Base-by-base conservation (phyloP, 176 grass and related monocot species). In the Rhipidocladum racemiflorum region DNA sequence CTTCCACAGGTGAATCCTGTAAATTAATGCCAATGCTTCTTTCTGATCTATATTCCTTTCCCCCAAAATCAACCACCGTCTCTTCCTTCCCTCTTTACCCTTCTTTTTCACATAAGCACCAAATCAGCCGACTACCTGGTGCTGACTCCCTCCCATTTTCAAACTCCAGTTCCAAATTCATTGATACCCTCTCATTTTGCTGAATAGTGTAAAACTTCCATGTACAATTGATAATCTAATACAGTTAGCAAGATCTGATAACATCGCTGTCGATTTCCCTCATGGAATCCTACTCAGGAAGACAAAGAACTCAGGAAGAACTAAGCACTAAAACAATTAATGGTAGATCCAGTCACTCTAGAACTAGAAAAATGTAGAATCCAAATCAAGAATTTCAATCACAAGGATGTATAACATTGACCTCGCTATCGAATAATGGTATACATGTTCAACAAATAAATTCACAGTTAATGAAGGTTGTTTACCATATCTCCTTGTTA, bases 201-300 rank as follows among this genome's bases (percentile, higher is more conserved):
- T 57, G 56, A 61, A 62, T 64, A 64, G 25, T 1, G 7, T 43
- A 65, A 55, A 82, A 29, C 49, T 44, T 89, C 28, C 46, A 46
- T 65, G 38, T 69, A 69, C 27, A 85, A 63, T 38, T 81, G 61
- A 10, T 50, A 72, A 76, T 49, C 55, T 72, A 82, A 40, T 40
- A 30, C 9, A 70, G 16, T 59, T 17, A 55, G 7, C 39, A 81
- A 71, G 32, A 55, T 48, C 71, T 70, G 32, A 35, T 61, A 73
- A 36, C 38, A 76, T 44, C 28, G 39, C 46, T 53, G 75, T 34
- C 18, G 3, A 56, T 78, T 75, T 64, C 56, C 29, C n/a, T 11
- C 39, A 56, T n/a, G 27, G 11, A 49, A 5, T 72, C 56, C 35
- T 64, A 84, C 11, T 72, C 48, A n/a, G n/a, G n/a, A n/a, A n/a